A percentile compares a stretch with the other conserved stretches of the same genome.
phyloP scores from a whole-genome alignment of 2,329 filamentous ascomycete genomes.

The Diaporthe citrichinensis region DNA sequence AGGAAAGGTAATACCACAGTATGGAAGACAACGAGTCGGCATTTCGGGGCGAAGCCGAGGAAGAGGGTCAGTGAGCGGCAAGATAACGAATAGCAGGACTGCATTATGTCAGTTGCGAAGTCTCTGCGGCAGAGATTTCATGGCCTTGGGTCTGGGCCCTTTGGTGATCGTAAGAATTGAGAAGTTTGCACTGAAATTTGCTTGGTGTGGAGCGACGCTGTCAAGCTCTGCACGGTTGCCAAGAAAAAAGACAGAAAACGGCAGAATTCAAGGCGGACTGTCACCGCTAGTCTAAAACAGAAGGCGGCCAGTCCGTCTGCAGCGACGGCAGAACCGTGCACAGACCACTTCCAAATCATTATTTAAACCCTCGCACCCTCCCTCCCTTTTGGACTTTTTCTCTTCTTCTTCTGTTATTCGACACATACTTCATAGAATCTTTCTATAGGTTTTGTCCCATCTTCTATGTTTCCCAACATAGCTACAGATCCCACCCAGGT shows the following conservation, averaged over 20 bases:
- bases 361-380: conserved; percentile 56
- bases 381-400: conserved; percentile 49
- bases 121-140: conserved; percentile 17
- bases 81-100: not conserved
- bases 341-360: conserved; percentile 43
- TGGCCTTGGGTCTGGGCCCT: not conserved
- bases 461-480: conserved; percentile 93
- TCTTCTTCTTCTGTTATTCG: conserved; percentile 69
- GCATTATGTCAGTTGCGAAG: not conserved
- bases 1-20: not conserved
- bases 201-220: not conserved
- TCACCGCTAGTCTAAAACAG: not conserved
- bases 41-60: not conserved
- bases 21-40: not conserved
- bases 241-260: not conserved
- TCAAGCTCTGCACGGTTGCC: not conserved
- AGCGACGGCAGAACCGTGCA: not conserved
- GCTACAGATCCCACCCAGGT: conserved; percentile 96
- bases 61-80: not conserved
- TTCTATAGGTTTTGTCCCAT: conserved; percentile 95
- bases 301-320: conserved; percentile 5
- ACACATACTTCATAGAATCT: conserved; percentile 85
- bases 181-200: not conserved
- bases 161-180: not conserved
- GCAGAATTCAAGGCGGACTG: not conserved